A percentile compares a stretch with the other conserved stretches of the same genome.
phyloP scores from a whole-genome alignment of 1,284 basidiomycete genomes.

The Marasmius oreades region DNA sequence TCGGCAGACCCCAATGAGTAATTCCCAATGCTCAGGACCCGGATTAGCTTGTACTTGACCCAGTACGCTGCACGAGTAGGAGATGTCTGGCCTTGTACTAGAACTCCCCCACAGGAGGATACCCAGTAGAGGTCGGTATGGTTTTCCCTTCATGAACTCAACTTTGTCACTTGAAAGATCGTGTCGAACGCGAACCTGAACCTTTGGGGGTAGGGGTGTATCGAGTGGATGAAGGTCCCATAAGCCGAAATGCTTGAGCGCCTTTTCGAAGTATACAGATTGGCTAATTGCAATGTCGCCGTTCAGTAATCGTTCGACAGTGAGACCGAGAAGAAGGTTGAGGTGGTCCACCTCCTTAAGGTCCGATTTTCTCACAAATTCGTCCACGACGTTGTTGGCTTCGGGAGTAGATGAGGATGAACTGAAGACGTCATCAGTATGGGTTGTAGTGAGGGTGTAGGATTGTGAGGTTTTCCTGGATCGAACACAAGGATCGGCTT shows the following conservation, averaged over 20 bases:
- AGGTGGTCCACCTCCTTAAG: slow-evolving; percentile 11
- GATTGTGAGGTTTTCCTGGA: background rate
- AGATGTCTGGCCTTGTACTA: slow-evolving; percentile 6
- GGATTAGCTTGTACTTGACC: slow-evolving; percentile 10
- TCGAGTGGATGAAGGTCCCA: background rate
- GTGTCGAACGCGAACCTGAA: background rate
- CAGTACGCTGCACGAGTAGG: slow-evolving; percentile 12
- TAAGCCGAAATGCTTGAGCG: background rate
- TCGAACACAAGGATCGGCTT: slow-evolving; percentile 12
- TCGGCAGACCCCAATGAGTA: background rate
- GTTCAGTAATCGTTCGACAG: slow-evolving; percentile 8
- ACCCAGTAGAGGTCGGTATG: slow-evolving; percentile 10
- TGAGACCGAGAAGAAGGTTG: slow-evolving; percentile 9
- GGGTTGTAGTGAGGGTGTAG: slow-evolving; percentile 12
- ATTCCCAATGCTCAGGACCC: background rate
- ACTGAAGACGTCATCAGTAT: slow-evolving; percentile 13
- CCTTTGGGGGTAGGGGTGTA: background rate
- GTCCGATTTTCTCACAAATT: slow-evolving; percentile 12
- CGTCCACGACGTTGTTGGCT: slow-evolving; percentile 2
- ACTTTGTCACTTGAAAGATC: background rate
- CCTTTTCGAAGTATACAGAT: slow-evolving; percentile 5
- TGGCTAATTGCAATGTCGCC: slow-evolving; percentile 5
- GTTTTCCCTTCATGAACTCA: slow-evolving; percentile 13
- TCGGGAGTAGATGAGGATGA: slow-evolving; percentile 7
- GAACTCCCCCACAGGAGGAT: slow-evolving; percentile 9